Percentiles rank a stretch among this genome's conserved stretches.
Evolutionary conservation across 2,329 filamentous ascomycete species (phyloP).

Genomic region (Fusarium humuli): DNA sequence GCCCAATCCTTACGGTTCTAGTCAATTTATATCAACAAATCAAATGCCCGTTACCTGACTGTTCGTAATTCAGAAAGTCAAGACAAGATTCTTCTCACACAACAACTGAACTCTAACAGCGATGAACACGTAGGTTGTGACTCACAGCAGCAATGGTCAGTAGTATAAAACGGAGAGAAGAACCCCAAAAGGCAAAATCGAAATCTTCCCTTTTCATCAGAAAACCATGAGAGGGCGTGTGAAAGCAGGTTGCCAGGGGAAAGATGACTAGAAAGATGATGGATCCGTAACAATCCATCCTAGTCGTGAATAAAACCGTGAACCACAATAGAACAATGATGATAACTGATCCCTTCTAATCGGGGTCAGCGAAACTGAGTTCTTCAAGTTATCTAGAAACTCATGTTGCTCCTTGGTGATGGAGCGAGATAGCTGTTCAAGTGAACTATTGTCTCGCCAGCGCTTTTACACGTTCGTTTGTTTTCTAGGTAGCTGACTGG

Average conservation of each 20-base stretch:
- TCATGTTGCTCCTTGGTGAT: neutral
- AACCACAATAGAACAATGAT: neutral
- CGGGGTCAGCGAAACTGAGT: neutral
- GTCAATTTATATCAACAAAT: neutral
- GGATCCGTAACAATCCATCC: neutral
- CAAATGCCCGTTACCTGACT: neutral
- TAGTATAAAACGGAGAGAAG: neutral
- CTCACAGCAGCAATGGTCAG: neutral
- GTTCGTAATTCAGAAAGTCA: neutral
- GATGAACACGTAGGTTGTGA: neutral
- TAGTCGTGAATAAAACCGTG: neutral
- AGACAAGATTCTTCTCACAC: neutral
- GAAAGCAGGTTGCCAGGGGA: too few relatives aligned
- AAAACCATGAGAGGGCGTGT: too few relatives aligned
- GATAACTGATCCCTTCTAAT: neutral
- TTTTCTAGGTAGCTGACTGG: neutral
- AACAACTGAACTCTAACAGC: neutral
- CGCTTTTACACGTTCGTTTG: neutral
- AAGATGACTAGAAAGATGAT: neutral
- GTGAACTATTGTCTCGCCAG: neutral
- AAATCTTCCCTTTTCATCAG: neutral
- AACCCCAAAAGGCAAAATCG: neutral
- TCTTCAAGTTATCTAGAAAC: neutral
- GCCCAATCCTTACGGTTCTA: too few relatives aligned
- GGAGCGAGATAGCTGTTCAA: neutral